Evolutionary conservation across 2,329 filamentous ascomycete species (phyloP).

Genomic region (Akanthomyces muscarius): DNA sequence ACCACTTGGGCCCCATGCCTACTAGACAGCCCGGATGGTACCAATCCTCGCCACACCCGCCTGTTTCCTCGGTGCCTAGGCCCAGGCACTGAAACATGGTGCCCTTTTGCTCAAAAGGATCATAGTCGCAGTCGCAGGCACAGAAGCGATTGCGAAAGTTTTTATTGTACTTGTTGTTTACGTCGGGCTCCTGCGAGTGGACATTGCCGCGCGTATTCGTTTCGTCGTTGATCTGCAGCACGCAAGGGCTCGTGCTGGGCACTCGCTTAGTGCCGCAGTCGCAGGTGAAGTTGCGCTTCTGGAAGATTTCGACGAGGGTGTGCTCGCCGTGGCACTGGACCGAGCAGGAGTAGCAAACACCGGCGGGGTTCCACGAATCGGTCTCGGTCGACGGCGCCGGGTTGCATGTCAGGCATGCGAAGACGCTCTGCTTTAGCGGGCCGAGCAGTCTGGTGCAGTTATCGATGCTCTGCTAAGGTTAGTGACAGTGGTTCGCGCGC

Average conservation of each 20-base stretch:
- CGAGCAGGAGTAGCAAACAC: conserved; percentile 94
- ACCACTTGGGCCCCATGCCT: conserved; percentile 72
- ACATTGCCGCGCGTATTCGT: conserved; percentile 76
- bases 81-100: conserved; percentile 98
- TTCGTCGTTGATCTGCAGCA: conserved; percentile 64
- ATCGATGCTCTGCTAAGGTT: conserved; percentile 72
- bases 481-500: conserved; percentile 18
- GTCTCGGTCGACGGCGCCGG: conserved; percentile 63
- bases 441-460: conserved; percentile 89
- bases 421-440: conserved; percentile 80
- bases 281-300: conserved; percentile 91
- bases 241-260: conserved; percentile 66
- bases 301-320: conserved; percentile 90
- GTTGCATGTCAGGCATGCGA: conserved; percentile 91
- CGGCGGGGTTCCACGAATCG: conserved; percentile 57
- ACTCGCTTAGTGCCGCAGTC: conserved; percentile 90
- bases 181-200: conserved; percentile 67
- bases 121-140: conserved; percentile 81
- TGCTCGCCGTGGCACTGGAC: conserved; percentile 97
- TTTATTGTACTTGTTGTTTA: conserved; percentile 85
- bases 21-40: conserved; percentile 92
- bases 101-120: conserved; percentile 82
- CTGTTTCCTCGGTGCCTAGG: conserved; percentile 71
- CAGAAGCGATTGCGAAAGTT: conserved; percentile 95
- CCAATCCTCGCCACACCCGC: conserved; percentile 96